Conservation (phyloP, 2,329 filamentous ascomycete species). For the Sclerotinia spermophila region DNA sequence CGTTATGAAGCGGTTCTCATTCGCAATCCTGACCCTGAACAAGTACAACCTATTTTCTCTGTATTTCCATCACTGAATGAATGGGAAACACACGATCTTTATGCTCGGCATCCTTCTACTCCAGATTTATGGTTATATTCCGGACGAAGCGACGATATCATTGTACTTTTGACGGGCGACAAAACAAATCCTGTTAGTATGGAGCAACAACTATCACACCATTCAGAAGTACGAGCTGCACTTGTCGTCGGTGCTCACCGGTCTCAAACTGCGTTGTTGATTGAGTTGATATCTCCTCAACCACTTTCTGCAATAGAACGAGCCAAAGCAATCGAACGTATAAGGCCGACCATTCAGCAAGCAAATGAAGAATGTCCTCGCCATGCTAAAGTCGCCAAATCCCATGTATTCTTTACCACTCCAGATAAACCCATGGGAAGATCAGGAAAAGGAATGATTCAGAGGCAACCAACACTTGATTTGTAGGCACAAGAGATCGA, state of each 20-base stretch:
- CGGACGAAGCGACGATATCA: slow-evolving; percentile 41
- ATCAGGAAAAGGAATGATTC: slow-evolving; percentile 39
- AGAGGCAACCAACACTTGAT: slow-evolving; percentile 32
- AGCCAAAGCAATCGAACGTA: not conserved
- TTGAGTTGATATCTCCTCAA: slow-evolving; percentile 32
- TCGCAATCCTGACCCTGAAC: not conserved
- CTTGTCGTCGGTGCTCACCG: slow-evolving; percentile 37
- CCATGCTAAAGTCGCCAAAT: slow-evolving; percentile 33
- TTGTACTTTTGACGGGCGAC: slow-evolving; percentile 43
- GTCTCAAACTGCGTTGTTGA: slow-evolving; percentile 39
- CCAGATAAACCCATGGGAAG: slow-evolving; percentile 36
- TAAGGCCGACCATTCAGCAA: slow-evolving; percentile 36
- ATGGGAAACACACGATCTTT: slow-evolving; percentile 41
- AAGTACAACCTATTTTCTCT: slow-evolving; percentile 35
- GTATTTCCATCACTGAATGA: slow-evolving; percentile 38
- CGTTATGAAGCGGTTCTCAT: slow-evolving; percentile 32
- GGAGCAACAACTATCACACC: slow-evolving; percentile 38
- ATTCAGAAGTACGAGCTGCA: slow-evolving; percentile 36
- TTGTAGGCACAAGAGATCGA: slow-evolving; percentile 31
- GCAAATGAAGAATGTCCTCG: slow-evolving; percentile 33
- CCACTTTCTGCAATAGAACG: not conserved
- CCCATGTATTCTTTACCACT: slow-evolving; percentile 33
- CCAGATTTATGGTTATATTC: slow-evolving; percentile 37
- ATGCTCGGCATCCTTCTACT: slow-evolving; percentile 37
- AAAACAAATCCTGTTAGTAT: slow-evolving; percentile 42